phyloP scores from a whole-genome alignment of 306 rosid genomes.

The Leucaena leucocephala region DNA sequence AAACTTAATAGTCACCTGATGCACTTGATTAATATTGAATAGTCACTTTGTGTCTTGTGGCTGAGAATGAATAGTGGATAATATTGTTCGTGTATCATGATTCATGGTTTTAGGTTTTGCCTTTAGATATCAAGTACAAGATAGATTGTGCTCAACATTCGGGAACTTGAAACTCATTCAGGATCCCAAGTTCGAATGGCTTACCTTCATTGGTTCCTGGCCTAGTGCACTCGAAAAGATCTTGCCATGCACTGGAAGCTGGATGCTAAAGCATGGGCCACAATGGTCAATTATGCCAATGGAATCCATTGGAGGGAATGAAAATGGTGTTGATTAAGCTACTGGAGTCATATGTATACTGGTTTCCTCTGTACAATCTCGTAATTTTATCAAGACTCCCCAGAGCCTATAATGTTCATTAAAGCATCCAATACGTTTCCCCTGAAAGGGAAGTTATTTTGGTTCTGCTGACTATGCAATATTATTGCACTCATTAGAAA shows the following conservation, averaged over 20 bases:
- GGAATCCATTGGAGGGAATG: neutral
- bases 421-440: slow-evolving; percentile 14
- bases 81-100: neutral
- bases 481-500: neutral
- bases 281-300: slow-evolving; percentile 6
- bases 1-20: neutral
- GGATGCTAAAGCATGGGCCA: slow-evolving; percentile 2
- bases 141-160: slow-evolving; percentile 19
- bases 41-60: neutral
- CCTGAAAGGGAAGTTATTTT: neutral
- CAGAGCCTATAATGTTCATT: neutral
- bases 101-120: slow-evolving; percentile 21
- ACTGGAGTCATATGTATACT: slow-evolving; percentile 2
- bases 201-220: slow-evolving; percentile 17
- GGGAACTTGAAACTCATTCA: slow-evolving; percentile 18
- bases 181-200: slow-evolving; percentile 15
- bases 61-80: neutral
- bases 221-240: slow-evolving; percentile 1
- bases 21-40: neutral
- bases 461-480: neutral
- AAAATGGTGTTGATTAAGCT: slow-evolving; percentile 6
- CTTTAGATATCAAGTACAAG: slow-evolving; percentile 17
- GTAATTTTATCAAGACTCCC: neutral
- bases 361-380: neutral
- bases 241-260: slow-evolving; percentile 8